Conservation (phyloP, 73 alveolate species). For the Symbiodinium pilosum region DNA sequence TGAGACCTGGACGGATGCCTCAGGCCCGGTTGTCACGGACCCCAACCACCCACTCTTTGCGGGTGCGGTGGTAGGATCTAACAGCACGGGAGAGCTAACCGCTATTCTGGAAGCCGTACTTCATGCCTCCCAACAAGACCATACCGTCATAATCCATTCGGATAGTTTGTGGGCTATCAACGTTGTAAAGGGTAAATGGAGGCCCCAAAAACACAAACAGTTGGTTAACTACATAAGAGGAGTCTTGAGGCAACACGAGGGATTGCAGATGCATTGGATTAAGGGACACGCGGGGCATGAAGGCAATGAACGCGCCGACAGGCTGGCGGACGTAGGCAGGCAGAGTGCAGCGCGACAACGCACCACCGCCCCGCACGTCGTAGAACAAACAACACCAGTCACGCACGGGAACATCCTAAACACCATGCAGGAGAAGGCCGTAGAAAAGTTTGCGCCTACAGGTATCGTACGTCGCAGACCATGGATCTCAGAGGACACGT, state of each 20-base stretch:
- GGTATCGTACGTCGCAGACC: no score
- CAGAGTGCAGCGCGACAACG: no score
- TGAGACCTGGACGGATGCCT: not conserved
- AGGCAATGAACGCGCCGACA: not conserved
- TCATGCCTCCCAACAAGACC: no score
- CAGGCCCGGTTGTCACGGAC: not conserved
- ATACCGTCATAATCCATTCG: not conserved
- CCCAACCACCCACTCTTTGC: not conserved
- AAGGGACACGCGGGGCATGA: not conserved
- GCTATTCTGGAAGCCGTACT: no score
- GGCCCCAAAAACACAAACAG: not conserved
- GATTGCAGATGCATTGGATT: not conserved
- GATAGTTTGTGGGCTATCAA: not conserved
- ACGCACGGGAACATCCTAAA: no score
- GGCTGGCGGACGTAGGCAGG: no score
- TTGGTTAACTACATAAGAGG: not conserved
- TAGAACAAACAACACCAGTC: no score
- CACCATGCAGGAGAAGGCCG: no score
- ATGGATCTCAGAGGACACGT: not conserved
- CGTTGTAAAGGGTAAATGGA: not conserved
- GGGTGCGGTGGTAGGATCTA: no score
- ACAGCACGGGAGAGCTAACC: no score
- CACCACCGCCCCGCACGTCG: no score
- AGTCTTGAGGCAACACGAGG: not conserved
- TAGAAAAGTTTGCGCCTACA: no score